Evolutionary conservation across 2,329 filamentous ascomycete genomes (phyloP).

Genomic region (Paraphaeosphaeria sporulosa): DNA sequence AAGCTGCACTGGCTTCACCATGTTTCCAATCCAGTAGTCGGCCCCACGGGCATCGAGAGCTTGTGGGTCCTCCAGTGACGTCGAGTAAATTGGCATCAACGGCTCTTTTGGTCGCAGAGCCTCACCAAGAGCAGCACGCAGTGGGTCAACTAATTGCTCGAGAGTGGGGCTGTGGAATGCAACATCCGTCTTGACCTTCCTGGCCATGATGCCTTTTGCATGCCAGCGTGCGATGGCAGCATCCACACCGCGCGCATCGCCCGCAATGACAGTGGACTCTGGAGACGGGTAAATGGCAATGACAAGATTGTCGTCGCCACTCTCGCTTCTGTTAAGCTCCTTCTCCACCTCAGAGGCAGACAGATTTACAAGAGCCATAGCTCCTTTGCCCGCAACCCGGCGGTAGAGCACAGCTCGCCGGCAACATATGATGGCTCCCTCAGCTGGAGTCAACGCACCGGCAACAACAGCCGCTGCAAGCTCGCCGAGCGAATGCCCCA

Average conservation of each 20-base stretch:
- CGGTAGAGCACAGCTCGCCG: conserved; percentile 40
- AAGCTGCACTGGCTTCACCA: conserved; percentile 48
- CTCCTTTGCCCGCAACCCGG: conserved; percentile 35
- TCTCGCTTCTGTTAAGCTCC: conserved; percentile 23
- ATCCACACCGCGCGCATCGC: conserved; percentile 27
- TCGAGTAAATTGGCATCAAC: conserved; percentile 41
- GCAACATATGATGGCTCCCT: conserved; percentile 46
- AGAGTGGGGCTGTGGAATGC: conserved; percentile 52
- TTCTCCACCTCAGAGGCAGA: conserved; percentile 33
- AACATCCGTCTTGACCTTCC: conserved; percentile 50
- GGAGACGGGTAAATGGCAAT: conserved; percentile 48
- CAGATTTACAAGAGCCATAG: conserved; percentile 42
- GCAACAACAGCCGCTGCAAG: conserved; percentile 47
- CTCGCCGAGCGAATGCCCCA: conserved; percentile 1
- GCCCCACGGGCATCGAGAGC: conserved; percentile 29
- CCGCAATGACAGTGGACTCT: conserved; percentile 44
- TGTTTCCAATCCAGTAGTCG: conserved; percentile 51
- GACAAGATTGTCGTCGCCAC: conserved; percentile 28
- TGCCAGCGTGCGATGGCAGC: conserved; percentile 25
- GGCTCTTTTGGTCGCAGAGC: conserved; percentile 27
- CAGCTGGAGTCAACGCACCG: conserved; percentile 39
- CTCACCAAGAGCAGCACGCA: conserved; percentile 34
- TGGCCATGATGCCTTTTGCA: conserved; percentile 35
- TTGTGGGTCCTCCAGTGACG: conserved; percentile 36
- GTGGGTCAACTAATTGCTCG: conserved; percentile 32